These are phyloP conservation scores for Heteromeles arbutifolia DNA, from an alignment of 306 rosid genomes.

Conservation along the genomic window DNA sequence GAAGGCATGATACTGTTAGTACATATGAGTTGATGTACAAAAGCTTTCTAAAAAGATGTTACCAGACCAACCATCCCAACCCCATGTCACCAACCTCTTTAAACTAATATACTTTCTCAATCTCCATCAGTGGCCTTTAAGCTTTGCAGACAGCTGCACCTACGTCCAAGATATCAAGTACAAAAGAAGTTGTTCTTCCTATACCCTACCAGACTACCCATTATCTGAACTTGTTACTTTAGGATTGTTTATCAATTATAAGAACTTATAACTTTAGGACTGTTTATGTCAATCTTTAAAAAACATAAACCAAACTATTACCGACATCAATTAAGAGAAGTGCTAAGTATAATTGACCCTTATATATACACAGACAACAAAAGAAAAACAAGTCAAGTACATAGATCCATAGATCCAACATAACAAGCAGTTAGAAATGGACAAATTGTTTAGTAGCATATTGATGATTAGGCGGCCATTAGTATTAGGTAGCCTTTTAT, in stretches of 20 bases:
- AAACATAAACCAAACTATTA: too few species aligned
- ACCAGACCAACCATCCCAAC: slow-evolving; percentile 1
- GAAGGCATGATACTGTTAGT: neutral
- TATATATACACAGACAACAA: too few species aligned
- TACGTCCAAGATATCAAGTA: neutral
- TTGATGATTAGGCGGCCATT: neutral
- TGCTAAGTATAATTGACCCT: too few species aligned
- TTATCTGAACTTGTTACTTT: too few species aligned
- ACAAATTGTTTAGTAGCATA: neutral
- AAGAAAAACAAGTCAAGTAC: too few species aligned
- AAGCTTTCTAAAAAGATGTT: neutral
- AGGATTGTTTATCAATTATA: too few species aligned
- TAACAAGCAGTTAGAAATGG: neutral
- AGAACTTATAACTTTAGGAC: too few species aligned
- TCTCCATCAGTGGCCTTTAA: neutral
- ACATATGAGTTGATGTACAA: neutral
- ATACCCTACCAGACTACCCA: too few species aligned
- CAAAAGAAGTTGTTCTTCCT: neutral
- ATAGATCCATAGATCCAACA: too few species aligned
- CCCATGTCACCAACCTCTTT: neutral
- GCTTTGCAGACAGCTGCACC: neutral
- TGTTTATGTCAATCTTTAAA: too few species aligned
- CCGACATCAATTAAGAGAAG: too few species aligned
- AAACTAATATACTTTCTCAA: neutral
- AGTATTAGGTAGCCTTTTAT: neutral